These are phyloP conservation scores for Psilocybe azurescens DNA, from an alignment of 768 basidiomycete species.

Conservation along the genomic window DNA sequence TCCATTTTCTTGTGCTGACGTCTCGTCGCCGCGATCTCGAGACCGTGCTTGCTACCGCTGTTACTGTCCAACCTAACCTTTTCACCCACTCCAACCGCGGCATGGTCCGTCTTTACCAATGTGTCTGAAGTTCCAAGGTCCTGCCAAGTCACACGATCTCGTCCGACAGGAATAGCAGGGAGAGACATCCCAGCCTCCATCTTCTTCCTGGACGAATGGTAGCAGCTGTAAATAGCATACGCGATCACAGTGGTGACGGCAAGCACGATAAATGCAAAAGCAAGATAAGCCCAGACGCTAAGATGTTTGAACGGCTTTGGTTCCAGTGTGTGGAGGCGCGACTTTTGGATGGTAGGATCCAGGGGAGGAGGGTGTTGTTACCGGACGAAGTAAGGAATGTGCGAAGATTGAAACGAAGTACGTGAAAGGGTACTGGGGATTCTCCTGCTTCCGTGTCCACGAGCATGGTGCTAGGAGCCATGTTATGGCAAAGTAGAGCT, in stretches of 20 bases:
- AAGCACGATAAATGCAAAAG: constrained; percentile 29
- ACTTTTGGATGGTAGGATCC: not conserved
- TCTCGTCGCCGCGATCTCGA: constrained; percentile 7
- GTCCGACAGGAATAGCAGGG: not conserved
- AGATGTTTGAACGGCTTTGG: constrained; percentile 26
- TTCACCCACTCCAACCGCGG: constrained; percentile 8
- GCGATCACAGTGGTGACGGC: constrained; percentile 22
- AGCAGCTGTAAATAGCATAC: constrained; percentile 31
- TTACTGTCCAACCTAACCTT: constrained; percentile 2
- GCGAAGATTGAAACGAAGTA: not conserved
- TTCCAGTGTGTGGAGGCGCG: constrained; percentile 2
- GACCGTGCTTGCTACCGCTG: not conserved
- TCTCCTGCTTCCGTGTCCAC: not conserved
- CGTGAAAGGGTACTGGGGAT: not conserved
- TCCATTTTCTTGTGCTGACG: not conserved
- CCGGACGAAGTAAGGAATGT: not conserved
- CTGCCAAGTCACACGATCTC: constrained; percentile 1
- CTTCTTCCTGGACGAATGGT: constrained; percentile 24
- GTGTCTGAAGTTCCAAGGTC: constrained; percentile 2
- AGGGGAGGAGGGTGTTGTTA: not conserved
- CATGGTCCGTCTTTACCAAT: constrained; percentile 7
- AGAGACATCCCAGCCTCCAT: not conserved
- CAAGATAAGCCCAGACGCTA: constrained; percentile 30
- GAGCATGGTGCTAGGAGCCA: not conserved
- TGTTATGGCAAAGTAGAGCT: not conserved